Conservation (phyloP, 2,329 filamentous ascomycete species). For the Neofusicoccum parvum region DNA sequence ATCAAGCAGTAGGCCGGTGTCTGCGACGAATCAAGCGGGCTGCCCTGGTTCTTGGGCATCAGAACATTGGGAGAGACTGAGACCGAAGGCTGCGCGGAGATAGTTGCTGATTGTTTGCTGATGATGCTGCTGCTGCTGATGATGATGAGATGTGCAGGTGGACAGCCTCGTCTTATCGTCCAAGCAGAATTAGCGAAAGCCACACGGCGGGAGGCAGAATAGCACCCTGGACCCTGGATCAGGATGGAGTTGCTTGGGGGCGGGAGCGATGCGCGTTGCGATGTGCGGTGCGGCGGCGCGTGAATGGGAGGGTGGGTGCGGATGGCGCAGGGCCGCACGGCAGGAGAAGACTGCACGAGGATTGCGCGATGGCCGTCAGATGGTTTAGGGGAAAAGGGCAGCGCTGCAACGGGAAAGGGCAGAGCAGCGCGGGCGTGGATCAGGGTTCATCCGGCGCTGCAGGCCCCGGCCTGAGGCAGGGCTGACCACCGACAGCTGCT, state of each 20-base stretch:
- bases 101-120: background rate
- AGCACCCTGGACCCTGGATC: background rate
- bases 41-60: constrained; percentile 4
- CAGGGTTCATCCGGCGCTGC: background rate
- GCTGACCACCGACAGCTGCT: constrained; percentile 5
- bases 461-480: background rate
- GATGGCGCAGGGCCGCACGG: background rate
- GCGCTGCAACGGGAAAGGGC: too few relatives aligned
- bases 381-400: too few relatives aligned
- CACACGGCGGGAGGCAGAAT: background rate
- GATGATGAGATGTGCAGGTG: background rate
- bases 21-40: background rate
- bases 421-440: background rate
- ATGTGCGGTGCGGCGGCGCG: background rate
- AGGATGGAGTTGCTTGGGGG: background rate
- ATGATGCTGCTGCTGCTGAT: background rate
- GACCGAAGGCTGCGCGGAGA: background rate
- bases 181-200: constrained; percentile 8
- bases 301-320: too few relatives aligned
- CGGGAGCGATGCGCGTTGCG: background rate
- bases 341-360: background rate
- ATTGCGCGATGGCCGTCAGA: too few relatives aligned
- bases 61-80: background rate
- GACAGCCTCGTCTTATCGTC: constrained; percentile 20
- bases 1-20: background rate